A percentile compares a stretch with the other conserved stretches of the same genome.
Evolutionary conservation across 2,329 filamentous ascomycete genomes (phyloP).

Genomic region (Botrytis fabae): DNA sequence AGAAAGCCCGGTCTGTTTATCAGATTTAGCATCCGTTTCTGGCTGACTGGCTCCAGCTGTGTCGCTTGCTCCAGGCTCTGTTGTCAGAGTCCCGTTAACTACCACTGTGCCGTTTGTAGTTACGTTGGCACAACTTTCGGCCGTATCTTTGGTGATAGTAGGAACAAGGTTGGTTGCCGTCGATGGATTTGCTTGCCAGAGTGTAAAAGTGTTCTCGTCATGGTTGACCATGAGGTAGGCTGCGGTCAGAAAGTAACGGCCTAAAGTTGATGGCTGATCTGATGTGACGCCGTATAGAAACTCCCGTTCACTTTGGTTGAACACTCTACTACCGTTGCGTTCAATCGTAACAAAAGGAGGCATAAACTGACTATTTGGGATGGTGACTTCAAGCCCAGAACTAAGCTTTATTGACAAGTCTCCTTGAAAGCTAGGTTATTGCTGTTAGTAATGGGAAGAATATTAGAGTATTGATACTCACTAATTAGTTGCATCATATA

Average conservation of each 20-base stretch:
- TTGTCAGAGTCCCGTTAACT: conserved; percentile 1
- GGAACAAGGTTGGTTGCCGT: neutral
- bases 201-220: conserved; percentile 1
- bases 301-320: conserved; percentile 3
- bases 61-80: neutral
- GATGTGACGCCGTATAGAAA: neutral
- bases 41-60: neutral
- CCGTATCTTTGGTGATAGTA: neutral
- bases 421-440: conserved; percentile 3
- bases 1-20: neutral
- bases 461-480: neutral
- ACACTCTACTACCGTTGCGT: neutral
- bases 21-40: neutral
- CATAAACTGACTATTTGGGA: conserved; percentile 13
- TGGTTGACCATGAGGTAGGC: conserved; percentile 20
- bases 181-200: conserved; percentile 13
- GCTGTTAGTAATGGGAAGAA: neutral
- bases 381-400: conserved; percentile 1
- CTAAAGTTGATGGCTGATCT: conserved; percentile 4
- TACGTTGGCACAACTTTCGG: neutral
- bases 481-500: conserved; percentile 3
- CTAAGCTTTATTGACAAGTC: conserved; percentile 13
- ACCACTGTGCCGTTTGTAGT: conserved; percentile 2
- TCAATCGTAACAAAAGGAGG: neutral
- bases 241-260: conserved; percentile 9